Percentiles rank a stretch among this genome's conserved stretches.
Evolutionary conservation across 257 asterid genomes (phyloP).

Genomic region (Penstemon barbatus): DNA sequence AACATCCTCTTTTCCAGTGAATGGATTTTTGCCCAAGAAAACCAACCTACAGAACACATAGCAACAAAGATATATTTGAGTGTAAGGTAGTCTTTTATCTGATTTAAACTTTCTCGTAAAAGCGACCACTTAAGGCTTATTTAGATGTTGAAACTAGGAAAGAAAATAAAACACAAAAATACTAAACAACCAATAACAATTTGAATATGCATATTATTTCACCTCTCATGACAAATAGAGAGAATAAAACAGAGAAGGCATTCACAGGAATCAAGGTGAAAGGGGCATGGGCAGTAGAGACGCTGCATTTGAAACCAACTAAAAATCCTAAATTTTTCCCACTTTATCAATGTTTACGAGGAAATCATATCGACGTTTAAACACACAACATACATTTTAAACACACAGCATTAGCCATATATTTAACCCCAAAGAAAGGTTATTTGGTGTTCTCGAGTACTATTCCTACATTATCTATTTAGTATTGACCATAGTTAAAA

Average conservation of each 20-base stretch:
- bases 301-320: conserved; percentile 15
- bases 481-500: conserved; percentile 9
- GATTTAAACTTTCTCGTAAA: conserved; percentile 4
- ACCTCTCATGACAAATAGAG: conserved; percentile 20
- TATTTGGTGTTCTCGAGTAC: background rate
- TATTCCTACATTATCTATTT: conserved; percentile 9
- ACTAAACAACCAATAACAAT: background rate
- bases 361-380: background rate
- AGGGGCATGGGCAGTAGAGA: background rate
- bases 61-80: conserved; percentile 19
- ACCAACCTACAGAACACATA: conserved; percentile 71
- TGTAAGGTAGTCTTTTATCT: conserved; percentile 10
- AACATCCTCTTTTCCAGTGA: conserved; percentile 78
- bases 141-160: background rate
- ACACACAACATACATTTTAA: background rate
- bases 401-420: no score
- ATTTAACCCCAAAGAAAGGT: no score
- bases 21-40: conserved; percentile 86
- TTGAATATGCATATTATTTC: background rate
- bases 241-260: conserved; percentile 3
- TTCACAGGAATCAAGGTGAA: conserved; percentile 13
- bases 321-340: background rate
- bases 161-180: conserved; percentile 1
- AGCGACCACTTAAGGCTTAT: background rate
- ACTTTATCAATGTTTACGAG: no score